These are phyloP conservation scores for Catharanthus roseus DNA, from an alignment of 257 asterid genomes.

Conservation along the genomic window DNA sequence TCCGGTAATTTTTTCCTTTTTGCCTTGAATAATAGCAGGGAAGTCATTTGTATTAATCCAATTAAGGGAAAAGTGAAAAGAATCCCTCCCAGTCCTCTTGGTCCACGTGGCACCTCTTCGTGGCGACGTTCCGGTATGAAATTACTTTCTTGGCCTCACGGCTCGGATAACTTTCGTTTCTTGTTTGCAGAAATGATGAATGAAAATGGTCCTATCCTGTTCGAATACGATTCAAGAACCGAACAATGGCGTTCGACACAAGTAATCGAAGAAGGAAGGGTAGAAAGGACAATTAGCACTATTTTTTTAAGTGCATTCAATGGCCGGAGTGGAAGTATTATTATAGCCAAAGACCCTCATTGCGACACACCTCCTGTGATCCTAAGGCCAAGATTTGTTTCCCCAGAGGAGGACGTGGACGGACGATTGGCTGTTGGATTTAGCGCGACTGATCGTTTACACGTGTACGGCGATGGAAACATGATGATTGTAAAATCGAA, in stretches of 20 bases:
- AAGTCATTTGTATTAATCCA: slow-evolving; percentile 38
- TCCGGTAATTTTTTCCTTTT: slow-evolving; percentile 37
- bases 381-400: slow-evolving; percentile 28
- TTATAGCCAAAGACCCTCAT: slow-evolving; percentile 22
- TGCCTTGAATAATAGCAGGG: slow-evolving; percentile 35
- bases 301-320: slow-evolving; percentile 33
- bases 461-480: slow-evolving; percentile 43
- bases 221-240: slow-evolving; percentile 30
- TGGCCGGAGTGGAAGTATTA: slow-evolving; percentile 27
- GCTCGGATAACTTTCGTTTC: slow-evolving; percentile 24
- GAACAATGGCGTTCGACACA: slow-evolving; percentile 25
- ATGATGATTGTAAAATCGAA: slow-evolving; percentile 28
- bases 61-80: slow-evolving; percentile 24
- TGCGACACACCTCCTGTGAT: slow-evolving; percentile 13
- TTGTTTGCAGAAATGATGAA: slow-evolving; percentile 33
- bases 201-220: slow-evolving; percentile 21
- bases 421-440: slow-evolving; percentile 19
- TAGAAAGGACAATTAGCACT: neutral
- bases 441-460: slow-evolving; percentile 19
- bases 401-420: slow-evolving; percentile 8
- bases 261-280: slow-evolving; percentile 2
- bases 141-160: slow-evolving; percentile 21
- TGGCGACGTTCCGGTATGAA: slow-evolving; percentile 47
- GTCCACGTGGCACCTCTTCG: slow-evolving; percentile 43
- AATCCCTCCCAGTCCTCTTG: slow-evolving; percentile 41